Evolutionary conservation across 345 rosid genomes (phyloP).

Genomic region (Citrus inodora): DNA sequence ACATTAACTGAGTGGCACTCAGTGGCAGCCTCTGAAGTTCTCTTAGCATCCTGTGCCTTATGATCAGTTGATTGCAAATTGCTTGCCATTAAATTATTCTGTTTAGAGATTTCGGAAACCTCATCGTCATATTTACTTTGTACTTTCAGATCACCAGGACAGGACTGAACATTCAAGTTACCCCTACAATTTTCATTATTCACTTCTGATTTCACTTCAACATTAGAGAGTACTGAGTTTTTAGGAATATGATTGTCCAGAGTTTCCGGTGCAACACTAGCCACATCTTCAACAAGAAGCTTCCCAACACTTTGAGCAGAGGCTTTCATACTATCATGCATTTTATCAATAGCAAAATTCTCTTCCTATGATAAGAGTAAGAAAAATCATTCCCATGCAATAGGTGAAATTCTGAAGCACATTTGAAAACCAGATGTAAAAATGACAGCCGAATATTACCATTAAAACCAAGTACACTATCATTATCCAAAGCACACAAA

Average conservation of each 20-base stretch:
- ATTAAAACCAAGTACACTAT: not conserved
- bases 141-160: conserved; percentile 34
- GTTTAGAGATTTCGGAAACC: conserved; percentile 31
- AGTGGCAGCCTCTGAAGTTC: conserved; percentile 39
- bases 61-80: conserved; percentile 35
- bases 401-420: not conserved
- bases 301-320: conserved; percentile 34
- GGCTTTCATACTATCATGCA: conserved; percentile 29
- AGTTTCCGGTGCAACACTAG: conserved; percentile 26
- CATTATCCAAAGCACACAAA: not conserved
- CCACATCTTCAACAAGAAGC: conserved; percentile 28
- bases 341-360: conserved; percentile 21
- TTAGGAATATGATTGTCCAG: conserved; percentile 32
- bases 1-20: conserved; percentile 31
- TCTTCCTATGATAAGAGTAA: conserved; percentile 42
- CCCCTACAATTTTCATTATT: conserved; percentile 30
- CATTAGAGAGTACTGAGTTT: conserved; percentile 25
- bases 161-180: conserved; percentile 23
- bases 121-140: conserved; percentile 26
- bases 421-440: not conserved
- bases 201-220: conserved; percentile 36
- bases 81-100: conserved; percentile 24
- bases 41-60: conserved; percentile 34
- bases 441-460: not conserved
- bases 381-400: conserved; percentile 4